Conservation (phyloP, 2,329 filamentous ascomycete species). For the Trichoderma cornu-damae region DNA sequence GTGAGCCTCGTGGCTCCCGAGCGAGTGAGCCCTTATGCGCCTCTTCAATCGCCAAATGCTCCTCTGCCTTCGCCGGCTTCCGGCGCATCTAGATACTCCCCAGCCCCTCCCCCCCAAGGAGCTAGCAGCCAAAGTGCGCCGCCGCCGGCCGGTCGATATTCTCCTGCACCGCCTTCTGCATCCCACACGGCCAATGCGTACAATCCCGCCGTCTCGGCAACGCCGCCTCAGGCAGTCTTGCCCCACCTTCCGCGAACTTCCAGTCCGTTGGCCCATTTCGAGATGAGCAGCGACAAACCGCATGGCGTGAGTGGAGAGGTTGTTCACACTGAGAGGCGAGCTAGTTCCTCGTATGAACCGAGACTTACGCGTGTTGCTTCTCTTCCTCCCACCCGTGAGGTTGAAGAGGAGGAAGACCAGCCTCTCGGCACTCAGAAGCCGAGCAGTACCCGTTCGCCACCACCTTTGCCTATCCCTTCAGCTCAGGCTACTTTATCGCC, state of each 20-base stretch:
- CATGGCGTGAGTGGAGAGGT: constrained; percentile 36
- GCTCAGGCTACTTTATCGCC: constrained; percentile 48
- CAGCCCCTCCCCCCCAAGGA: constrained; percentile 44
- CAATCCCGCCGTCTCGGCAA: constrained; percentile 31
- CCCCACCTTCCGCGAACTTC: constrained; percentile 60
- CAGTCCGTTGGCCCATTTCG: constrained; percentile 61
- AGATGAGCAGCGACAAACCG: constrained; percentile 43
- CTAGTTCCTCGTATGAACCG: constrained; percentile 51
- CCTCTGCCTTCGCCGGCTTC: constrained; percentile 32
- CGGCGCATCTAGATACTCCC: constrained; percentile 56
- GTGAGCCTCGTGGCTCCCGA: constrained; percentile 50
- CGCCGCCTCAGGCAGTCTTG: constrained; percentile 42
- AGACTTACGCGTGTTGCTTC: constrained; percentile 51
- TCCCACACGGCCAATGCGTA: constrained; percentile 42
- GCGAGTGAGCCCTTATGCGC: constrained; percentile 50
- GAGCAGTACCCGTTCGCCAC: constrained; percentile 26
- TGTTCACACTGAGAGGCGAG: constrained; percentile 43
- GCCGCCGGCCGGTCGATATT: constrained; percentile 48
- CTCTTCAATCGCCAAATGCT: constrained; percentile 35
- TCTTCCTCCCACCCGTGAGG: constrained; percentile 56
- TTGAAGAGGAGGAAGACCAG: constrained; percentile 47
- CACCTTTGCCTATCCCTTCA: constrained; percentile 29
- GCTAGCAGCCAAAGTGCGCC: constrained; percentile 38
- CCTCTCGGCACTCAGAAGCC: constrained; percentile 25
- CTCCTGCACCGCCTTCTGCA: constrained; percentile 41